These are phyloP conservation scores for Tubosaeta sp. DNA, from an alignment of 768 basidiomycete genomes.

Conservation along the genomic window DNA sequence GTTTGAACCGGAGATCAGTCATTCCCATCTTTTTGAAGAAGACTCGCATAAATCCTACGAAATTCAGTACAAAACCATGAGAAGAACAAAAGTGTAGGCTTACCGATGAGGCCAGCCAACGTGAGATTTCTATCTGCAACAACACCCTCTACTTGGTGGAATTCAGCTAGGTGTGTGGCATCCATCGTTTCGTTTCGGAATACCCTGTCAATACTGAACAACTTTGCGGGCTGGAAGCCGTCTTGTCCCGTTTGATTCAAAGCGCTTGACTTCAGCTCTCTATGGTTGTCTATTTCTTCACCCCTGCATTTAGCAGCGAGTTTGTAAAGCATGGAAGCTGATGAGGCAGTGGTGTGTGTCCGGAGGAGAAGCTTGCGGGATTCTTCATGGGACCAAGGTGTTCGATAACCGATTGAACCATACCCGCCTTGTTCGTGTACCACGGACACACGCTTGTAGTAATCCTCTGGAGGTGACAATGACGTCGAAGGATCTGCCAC, in stretches of 20 bases:
- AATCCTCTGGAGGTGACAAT: conserved; percentile 70
- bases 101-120: conserved; percentile 92
- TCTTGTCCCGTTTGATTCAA: conserved; percentile 38
- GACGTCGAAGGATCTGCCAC: conserved; percentile 73
- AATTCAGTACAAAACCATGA: background rate
- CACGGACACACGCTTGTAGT: conserved; percentile 79
- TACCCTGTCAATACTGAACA: conserved; percentile 97
- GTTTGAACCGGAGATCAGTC: conserved; percentile 92
- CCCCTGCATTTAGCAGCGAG: conserved; percentile 82
- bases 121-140: conserved; percentile 93
- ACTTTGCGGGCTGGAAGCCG: conserved; percentile 86
- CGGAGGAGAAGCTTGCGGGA: conserved; percentile 88
- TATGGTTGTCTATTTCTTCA: conserved; percentile 38
- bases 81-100: conserved; percentile 12
- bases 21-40: conserved; percentile 99
- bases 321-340: conserved; percentile 89
- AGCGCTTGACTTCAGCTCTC: conserved; percentile 3
- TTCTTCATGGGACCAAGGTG: conserved; percentile 92
- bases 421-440: conserved; percentile 86
- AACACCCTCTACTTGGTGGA: conserved; percentile 99
- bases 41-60: conserved; percentile 91
- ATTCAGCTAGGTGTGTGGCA: conserved; percentile 97
- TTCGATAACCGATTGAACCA: conserved; percentile 94
- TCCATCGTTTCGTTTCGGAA: conserved; percentile 99
- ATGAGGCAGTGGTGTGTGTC: conserved; percentile 96